Evolutionary conservation across 257 asterid species (phyloP).

Genomic region (Nyctanthes arbortristis): DNA sequence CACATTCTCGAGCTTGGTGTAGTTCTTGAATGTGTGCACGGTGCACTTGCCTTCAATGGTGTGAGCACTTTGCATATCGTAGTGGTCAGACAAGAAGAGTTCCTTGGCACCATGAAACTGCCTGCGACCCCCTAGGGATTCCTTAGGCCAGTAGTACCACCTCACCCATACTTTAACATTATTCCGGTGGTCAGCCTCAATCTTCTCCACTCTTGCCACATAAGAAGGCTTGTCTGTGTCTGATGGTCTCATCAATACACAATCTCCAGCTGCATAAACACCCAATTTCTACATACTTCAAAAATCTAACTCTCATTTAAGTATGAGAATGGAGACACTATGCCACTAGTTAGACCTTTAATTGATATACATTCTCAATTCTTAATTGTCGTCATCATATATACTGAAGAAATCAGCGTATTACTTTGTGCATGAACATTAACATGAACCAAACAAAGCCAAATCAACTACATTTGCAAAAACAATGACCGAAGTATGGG

Average conservation of each 20-base stretch:
- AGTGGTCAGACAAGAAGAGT: slow-evolving; percentile 83
- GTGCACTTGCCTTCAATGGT: slow-evolving; percentile 88
- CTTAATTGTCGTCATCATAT: neutral
- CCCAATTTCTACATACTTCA: slow-evolving; percentile 13
- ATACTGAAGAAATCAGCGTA: neutral
- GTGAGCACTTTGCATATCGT: slow-evolving; percentile 84
- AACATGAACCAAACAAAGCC: neutral
- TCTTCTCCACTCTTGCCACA: slow-evolving; percentile 78
- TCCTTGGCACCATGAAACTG: slow-evolving; percentile 93
- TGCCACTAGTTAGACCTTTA: neutral
- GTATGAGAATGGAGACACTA: neutral
- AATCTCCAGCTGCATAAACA: slow-evolving; percentile 72
- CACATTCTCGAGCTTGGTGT: slow-evolving; percentile 82
- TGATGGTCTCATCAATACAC: slow-evolving; percentile 78
- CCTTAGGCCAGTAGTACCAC: slow-evolving; percentile 89
- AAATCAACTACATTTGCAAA: neutral
- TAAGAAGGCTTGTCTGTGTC: slow-evolving; percentile 79
- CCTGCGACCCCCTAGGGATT: slow-evolving; percentile 83
- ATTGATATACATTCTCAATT: neutral
- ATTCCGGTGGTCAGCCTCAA: slow-evolving; percentile 77
- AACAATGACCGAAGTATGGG: neutral
- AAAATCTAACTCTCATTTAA: slow-evolving; percentile 18
- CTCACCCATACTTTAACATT: slow-evolving; percentile 68
- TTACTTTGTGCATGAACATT: neutral
- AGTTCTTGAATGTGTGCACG: slow-evolving; percentile 78